Base-by-base conservation (phyloP, 2,329 filamentous ascomycete species). In the Neofusicoccum umdonicola region DNA sequence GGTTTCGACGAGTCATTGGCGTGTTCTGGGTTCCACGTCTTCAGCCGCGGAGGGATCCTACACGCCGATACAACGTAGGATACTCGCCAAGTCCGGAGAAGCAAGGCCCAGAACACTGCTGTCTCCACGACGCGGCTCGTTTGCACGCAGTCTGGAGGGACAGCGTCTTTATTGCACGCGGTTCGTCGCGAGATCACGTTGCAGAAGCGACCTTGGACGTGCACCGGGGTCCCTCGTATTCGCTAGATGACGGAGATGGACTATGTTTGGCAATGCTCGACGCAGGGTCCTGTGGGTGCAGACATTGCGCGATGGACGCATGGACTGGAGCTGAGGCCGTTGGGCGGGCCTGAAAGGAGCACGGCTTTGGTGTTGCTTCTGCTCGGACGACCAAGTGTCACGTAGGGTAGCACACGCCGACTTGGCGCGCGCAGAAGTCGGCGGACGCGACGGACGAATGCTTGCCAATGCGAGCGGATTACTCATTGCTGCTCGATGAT, bases 41-140 rank as follows among this genome's bases (percentile, higher is more conserved):
- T 47, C 56, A 60, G 56, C 56, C 56, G 56, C 42, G n/a, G n/a
- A 11, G 15, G 17, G 56, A 60, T 60, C 56, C 56, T 60, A 60
- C 56, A 22, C 56, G 56, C 56, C 56, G 42, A 60, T 60, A 60
- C 56, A 19, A 60, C 56, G 42, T 60, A 47, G 56, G 41, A 31
- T 31, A 19, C 8, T n/a, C 54, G 37, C 22, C 22, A 44, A 45
- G 51, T 58, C 31, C 19, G 27, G 15, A 22, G 15, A 15, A 22
- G 27, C 39, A 35, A 17, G 56, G 41, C 6, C 56, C 56, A 60
- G 56, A 60, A 47, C 56, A 34, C 15, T 4, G 41, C 8, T 22
- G 22, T 22, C 15, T 6, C 5, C 15, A 58, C 9, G 7, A 44
- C 3, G 35, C 41, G 54, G 54, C 54, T 58, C 54, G 22, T 45